Evolutionary conservation across 2,329 filamentous ascomycete genomes (phyloP), one percentile per base, ranked within the genome.

Genomic region (Beauveria rudraprayagi): DNA sequence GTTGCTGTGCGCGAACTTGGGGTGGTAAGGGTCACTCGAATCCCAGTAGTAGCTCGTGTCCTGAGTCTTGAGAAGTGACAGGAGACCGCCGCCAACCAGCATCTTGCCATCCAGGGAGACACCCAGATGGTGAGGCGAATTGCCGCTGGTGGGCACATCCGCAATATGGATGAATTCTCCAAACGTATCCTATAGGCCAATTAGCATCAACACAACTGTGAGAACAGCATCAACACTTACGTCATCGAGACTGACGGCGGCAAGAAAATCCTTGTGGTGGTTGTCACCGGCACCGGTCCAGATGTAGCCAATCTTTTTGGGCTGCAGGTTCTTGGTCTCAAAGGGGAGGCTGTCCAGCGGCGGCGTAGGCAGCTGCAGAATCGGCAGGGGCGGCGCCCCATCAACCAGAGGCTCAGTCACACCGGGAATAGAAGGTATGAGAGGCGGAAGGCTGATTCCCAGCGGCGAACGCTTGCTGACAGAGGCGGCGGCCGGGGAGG

Each of bases 261-360:
- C 80, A 48, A 86, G 70, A 70, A 85, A 86, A 65, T 85, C 79
- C 68, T 80, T 80, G 70, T 86, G 83, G 52, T 77, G 67, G 66
- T 86, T 85, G 66, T 86, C 83, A 41, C 81, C 83, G 40, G 83
- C 76, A 19, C 78, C 83, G 57, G 82, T 84, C 82, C 82, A 86
- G 73, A 86, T 85, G 71, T 85, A 85, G 0, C 83, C 84, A 68
- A 86, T 83, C 75, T 86, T 86, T 79, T 86, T 86, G 30, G 84
- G 83, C 72, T 80, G 81, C 68, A 86, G 78, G 63, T 81, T 73
- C 67, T 79, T 81, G 3, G 76, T 72, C 11, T 72, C 74, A 63
- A 84, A 85, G 7, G 78, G 79, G 9, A 77, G 77, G 65, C 80
- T 83, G 2, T 76, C 72, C n/a, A 85, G 69, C 0, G 83, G 78